Conservation (phyloP, 192 early-diverging fungal genomes). For the Chytriomyces confervae region DNA sequence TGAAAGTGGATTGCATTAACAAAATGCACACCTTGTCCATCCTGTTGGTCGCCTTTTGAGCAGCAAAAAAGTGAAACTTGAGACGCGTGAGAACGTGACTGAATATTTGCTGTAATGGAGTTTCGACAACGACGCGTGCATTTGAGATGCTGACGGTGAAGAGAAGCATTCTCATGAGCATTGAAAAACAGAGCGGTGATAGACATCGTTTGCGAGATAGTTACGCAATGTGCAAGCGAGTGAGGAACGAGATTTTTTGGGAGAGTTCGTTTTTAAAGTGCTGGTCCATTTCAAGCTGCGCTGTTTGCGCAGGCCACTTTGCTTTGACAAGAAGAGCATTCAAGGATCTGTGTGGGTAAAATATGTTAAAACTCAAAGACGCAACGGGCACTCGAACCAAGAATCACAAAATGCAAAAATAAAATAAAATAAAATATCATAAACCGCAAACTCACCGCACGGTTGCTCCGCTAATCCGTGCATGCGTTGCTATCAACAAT, state of each 20-base stretch:
- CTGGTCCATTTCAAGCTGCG: not conserved
- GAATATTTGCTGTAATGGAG: too few relatives aligned
- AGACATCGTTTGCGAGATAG: not conserved
- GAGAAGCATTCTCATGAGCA: not conserved
- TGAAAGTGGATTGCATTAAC: not conserved
- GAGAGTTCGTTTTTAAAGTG: not conserved
- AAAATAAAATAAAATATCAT: not conserved
- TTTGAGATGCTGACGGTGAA: not conserved
- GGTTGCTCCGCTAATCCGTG: not conserved
- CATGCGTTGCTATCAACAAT: not conserved
- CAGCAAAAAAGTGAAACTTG: constrained; percentile 25
- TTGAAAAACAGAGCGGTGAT: not conserved
- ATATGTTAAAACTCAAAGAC: not conserved
- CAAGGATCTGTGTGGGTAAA: too few relatives aligned
- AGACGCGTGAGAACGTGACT: constrained; percentile 7
- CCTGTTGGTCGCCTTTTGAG: not conserved
- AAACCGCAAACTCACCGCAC: not conserved
- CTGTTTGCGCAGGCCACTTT: too few relatives aligned
- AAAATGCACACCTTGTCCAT: constrained; percentile 17
- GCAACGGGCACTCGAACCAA: not conserved
- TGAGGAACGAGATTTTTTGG: not conserved
- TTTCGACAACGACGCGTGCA: not conserved
- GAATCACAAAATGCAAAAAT: not conserved
- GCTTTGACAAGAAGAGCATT: too few relatives aligned
- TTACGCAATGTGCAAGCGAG: not conserved